phyloP scores from a whole-genome alignment of 768 basidiomycete species.

The Rhodosporidiobolus odoratus region DNA sequence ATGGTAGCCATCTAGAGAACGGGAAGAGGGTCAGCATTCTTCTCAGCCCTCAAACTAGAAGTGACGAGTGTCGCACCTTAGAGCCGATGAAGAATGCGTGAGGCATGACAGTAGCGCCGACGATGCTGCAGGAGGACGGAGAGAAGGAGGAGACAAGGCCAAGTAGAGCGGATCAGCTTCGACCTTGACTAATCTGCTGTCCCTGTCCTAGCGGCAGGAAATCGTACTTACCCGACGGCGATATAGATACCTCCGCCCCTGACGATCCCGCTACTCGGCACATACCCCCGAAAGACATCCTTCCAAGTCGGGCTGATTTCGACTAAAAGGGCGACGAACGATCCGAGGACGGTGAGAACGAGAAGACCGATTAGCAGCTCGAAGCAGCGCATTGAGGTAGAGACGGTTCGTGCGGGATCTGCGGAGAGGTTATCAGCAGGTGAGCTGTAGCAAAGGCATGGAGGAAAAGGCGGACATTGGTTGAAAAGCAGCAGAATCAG shows the following conservation, averaged over 20 bases:
- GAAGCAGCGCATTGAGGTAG: slow-evolving; percentile 38
- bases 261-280: slow-evolving; percentile 43
- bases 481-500: slow-evolving; percentile 54
- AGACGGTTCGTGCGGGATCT: slow-evolving; percentile 37
- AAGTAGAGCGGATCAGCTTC: neutral
- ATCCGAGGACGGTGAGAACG: slow-evolving; percentile 63
- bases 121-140: slow-evolving; percentile 54
- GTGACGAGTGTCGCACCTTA: slow-evolving; percentile 33
- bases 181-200: too few relatives aligned
- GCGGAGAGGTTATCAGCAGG: neutral
- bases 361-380: slow-evolving; percentile 41
- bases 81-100: slow-evolving; percentile 88
- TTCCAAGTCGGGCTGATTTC: slow-evolving; percentile 67
- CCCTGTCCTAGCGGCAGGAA: neutral
- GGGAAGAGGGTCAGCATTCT: too few relatives aligned
- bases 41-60: neutral
- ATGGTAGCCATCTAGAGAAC: slow-evolving; percentile 63
- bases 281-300: slow-evolving; percentile 65
- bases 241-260: slow-evolving; percentile 47
- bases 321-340: slow-evolving; percentile 70
- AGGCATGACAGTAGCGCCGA: slow-evolving; percentile 87
- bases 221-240: slow-evolving; percentile 41
- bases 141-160: slow-evolving; percentile 44
- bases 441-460: neutral
- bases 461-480: slow-evolving; percentile 24